Evolutionary conservation across 768 basidiomycete species (phyloP), one percentile per base, ranked within the genome.

Genomic region (Dioszegia crocea): DNA sequence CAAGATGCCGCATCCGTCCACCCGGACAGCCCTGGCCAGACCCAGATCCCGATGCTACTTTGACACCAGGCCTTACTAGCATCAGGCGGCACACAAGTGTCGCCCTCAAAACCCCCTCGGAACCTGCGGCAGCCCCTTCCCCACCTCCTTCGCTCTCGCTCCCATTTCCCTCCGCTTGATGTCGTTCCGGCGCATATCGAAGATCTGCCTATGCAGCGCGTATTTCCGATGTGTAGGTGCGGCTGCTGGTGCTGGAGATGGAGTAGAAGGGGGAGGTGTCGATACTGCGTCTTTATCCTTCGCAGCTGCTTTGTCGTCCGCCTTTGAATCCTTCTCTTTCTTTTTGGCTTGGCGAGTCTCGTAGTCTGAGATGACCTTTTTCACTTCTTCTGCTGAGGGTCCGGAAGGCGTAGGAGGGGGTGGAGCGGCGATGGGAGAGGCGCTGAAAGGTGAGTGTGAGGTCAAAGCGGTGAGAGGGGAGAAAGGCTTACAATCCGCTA

Each of bases 131-230:
- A 56, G 50, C 63, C 72, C 72, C 55, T 90, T 70, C 17, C 56
- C 57, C 0, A 74, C 68, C 56, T 75, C 76, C 53, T 66, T 74
- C 5, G 76, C 76, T 39, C 74, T 72, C 16, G 50, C 67, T 17
- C 74, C 93, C 70, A 88, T 88, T 65, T 82, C 85, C 55, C 84
- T 80, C 66, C 86, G 84, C 69, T 82, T 85, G 9, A 85, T 86
- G 68, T 91, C 90, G 11, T 80, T 78, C 60, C 84, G 83, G 24
- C 92, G 84, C 83, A 94, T 85, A 76, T 81, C 80, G 73, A 88
- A 96, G 61, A 88, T 84, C 61, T 88, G 84, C 39, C 90, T 83
- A 77, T 94, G 90, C n/a, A 96, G 80, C 9, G 82, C 79, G 70
- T 86, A 96, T 62, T 85, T 83, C 69, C 86, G 82, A 78, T 93